Base-by-base conservation (phyloP, 371 early-diverging fungal species). In the Actinomucor elegans region DNA sequence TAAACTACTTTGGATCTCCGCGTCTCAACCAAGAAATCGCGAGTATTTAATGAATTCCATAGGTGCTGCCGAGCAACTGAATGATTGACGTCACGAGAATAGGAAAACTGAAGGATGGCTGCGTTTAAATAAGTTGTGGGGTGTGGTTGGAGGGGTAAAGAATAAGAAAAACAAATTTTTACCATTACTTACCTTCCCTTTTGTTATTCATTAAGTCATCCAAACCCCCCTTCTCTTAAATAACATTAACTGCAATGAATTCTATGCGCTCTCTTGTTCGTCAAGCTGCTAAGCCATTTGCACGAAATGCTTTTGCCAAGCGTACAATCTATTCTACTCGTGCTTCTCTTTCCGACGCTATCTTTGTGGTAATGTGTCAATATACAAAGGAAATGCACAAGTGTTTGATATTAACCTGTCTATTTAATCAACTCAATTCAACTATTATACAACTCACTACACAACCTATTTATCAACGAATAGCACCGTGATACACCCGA, bases 401-500 rank as follows among this genome's bases (percentile, higher is more conserved):
- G n/a, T n/a, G n/a, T n/a, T n/a, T n/a, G n/a, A n/a, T n/a, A n/a
- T n/a, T 11, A 24, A 23, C 28, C 43, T 27, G 28, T 26, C n/a
- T 15, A 17, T 37, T 33, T 5, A 35, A 35, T 28, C 27, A 45
- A 37, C 20, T 26, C 11, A 28, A 46, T 31, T 29, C 29, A 38
- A 47, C 31, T 24, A 12, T 34, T n/a, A 43, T 15, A 6, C 32
- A 12, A 40, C n/a, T 32, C 32, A 45, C 41, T 45, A 27, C 38
- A 38, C 5, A 17, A 17, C 14, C 45, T n/a, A n/a, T 28, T 31
- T 7, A 31, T 20, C 32, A 29, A 18, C 29, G 5, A 24, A 18
- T 47, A 87, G 91, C 97, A 96, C 71, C 92, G 96, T 55, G 89
- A 97, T 74, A 94, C 94, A 14, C 72, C 87, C 23, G 84, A 90